These are phyloP conservation scores for Rhizoclosmatium globosum DNA, from an alignment of 192 early-diverging fungal genomes.

Conservation along the genomic window DNA sequence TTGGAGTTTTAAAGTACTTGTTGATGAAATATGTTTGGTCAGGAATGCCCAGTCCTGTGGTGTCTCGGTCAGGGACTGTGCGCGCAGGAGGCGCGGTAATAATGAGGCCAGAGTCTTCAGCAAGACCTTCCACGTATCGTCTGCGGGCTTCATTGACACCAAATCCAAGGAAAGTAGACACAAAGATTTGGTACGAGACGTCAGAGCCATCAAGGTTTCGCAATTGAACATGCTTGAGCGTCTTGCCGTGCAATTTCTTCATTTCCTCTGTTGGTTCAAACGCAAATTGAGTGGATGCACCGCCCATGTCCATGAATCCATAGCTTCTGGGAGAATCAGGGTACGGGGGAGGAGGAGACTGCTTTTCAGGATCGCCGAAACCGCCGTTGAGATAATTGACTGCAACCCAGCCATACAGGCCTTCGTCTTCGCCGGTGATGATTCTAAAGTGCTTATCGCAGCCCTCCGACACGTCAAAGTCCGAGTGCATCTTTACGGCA, in stretches of 20 bases:
- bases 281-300: constrained; percentile 83
- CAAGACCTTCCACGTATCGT: constrained; percentile 74
- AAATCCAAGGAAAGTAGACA: constrained; percentile 93
- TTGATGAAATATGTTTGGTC: not conserved
- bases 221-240: constrained; percentile 75
- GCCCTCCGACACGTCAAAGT: constrained; percentile 62
- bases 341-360: constrained; percentile 8
- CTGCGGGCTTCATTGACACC: constrained; percentile 95
- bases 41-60: not conserved
- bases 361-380: constrained; percentile 47
- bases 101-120: constrained; percentile 10
- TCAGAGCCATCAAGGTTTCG: constrained; percentile 72
- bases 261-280: constrained; percentile 82
- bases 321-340: constrained; percentile 54
- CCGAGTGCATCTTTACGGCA: constrained; percentile 68
- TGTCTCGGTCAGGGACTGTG: not conserved
- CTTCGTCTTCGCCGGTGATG: constrained; percentile 95
- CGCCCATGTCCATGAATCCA: constrained; percentile 96
- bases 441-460: constrained; percentile 83
- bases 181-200: constrained; percentile 77
- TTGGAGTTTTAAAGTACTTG: not conserved
- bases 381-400: constrained; percentile 92
- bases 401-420: constrained; percentile 94
- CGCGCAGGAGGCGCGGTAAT: not conserved
- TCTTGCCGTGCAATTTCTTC: constrained; percentile 67